A percentile compares a stretch with the other conserved stretches of the same genome.
Evolutionary conservation across 2,329 filamentous ascomycete species (phyloP).

Genomic region (Sporothrix protearum): DNA sequence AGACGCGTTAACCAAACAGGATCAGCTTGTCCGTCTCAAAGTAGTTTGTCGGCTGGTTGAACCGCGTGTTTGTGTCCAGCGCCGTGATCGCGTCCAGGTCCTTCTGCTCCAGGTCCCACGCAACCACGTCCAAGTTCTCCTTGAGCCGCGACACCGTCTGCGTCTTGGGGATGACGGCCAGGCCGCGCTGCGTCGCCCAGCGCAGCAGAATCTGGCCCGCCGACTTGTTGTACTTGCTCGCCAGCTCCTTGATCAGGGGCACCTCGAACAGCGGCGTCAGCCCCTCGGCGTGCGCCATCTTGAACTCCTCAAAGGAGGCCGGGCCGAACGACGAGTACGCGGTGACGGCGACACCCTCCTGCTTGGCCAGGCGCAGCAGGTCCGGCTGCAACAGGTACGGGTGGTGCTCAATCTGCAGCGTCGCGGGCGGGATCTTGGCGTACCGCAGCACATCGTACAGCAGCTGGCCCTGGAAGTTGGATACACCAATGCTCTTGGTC

Average conservation of each 20-base stretch:
- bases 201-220: conserved; percentile 78
- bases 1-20: conserved; percentile 50
- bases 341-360: conserved; percentile 69
- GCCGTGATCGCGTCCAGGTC: conserved; percentile 56
- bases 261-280: conserved; percentile 64
- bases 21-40: conserved; percentile 54
- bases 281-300: conserved; percentile 64
- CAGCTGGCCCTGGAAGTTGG: conserved; percentile 76
- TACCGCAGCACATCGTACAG: conserved; percentile 78
- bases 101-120: conserved; percentile 51
- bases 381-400: conserved; percentile 76
- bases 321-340: conserved; percentile 84
- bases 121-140: conserved; percentile 55
- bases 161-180: conserved; percentile 74
- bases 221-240: conserved; percentile 67
- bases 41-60: conserved; percentile 57
- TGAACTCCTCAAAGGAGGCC: conserved; percentile 72
- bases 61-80: conserved; percentile 54
- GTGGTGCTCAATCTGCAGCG: conserved; percentile 83
- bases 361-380: conserved; percentile 66
- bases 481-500: conserved; percentile 70
- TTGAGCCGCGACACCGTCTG: conserved; percentile 49
- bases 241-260: conserved; percentile 58
- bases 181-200: conserved; percentile 79
- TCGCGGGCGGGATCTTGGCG: conserved; percentile 68